These are phyloP conservation scores for Prunus yedoensis DNA, from an alignment of 331 rosid species.

Conservation along the genomic window DNA sequence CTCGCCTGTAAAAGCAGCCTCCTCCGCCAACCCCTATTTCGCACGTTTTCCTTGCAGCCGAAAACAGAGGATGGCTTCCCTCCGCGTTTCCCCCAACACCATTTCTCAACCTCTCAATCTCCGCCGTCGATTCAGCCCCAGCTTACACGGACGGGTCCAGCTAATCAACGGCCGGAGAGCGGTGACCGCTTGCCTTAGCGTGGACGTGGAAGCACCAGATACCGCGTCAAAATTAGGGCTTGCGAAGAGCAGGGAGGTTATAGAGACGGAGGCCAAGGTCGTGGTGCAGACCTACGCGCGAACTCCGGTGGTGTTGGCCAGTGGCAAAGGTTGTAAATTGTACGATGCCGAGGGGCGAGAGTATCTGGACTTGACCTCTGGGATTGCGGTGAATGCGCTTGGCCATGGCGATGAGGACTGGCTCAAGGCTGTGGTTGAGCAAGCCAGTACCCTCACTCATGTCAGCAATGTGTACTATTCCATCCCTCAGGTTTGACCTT, in stretches of 20 bases:
- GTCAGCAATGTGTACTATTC: slow-evolving; percentile 79
- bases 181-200: slow-evolving; percentile 30
- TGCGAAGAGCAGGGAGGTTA: slow-evolving; percentile 49
- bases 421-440: slow-evolving; percentile 68
- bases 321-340: slow-evolving; percentile 65
- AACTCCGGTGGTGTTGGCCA: slow-evolving; percentile 54
- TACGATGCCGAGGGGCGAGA: slow-evolving; percentile 66
- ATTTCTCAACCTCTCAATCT: slow-evolving; percentile 20
- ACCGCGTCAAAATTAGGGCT: slow-evolving; percentile 5
- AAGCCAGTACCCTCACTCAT: slow-evolving; percentile 66
- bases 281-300: slow-evolving; percentile 73
- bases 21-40: neutral
- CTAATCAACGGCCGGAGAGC: slow-evolving; percentile 14
- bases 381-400: slow-evolving; percentile 81
- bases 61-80: slow-evolving; percentile 28
- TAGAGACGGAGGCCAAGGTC: slow-evolving; percentile 60
- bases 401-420: slow-evolving; percentile 80
- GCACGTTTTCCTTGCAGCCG: no score
- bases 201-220: slow-evolving; percentile 26
- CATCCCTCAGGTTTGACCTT: slow-evolving; percentile 63
- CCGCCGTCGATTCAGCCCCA: slow-evolving; percentile 6
- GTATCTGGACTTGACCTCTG: slow-evolving; percentile 67
- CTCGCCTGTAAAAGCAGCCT: neutral
- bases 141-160: neutral
- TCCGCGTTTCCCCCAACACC: slow-evolving; percentile 19